These are phyloP conservation scores for Ophiobolus disseminans DNA, from an alignment of 2,329 filamentous ascomycete genomes.

Conservation along the genomic window DNA sequence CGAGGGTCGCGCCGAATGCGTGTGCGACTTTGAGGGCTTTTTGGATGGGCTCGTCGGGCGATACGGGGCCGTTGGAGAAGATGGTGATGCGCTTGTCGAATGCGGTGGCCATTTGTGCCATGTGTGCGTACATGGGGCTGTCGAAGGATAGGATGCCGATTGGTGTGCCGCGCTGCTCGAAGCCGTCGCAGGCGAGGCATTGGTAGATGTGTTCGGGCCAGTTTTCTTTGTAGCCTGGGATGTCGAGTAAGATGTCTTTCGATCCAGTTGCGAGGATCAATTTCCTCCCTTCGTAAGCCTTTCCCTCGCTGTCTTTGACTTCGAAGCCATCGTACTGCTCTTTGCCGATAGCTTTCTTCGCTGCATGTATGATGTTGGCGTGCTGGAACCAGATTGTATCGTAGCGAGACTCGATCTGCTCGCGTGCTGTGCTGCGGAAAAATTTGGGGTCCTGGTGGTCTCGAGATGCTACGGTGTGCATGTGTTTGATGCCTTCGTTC, in stretches of 20 bases:
- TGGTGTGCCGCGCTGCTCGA: constrained; percentile 59
- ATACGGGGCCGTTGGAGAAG: constrained; percentile 32
- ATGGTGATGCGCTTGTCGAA: constrained; percentile 39
- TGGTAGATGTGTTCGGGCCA: constrained; percentile 61
- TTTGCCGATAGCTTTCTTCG: constrained; percentile 26
- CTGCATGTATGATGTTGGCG: constrained; percentile 26
- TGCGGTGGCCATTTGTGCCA: constrained; percentile 31
- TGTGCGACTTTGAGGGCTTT: constrained; percentile 26
- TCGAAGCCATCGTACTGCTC: constrained; percentile 45
- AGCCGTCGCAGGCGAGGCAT: constrained; percentile 67
- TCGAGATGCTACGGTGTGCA: constrained; percentile 51
- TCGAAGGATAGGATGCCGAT: constrained; percentile 36
- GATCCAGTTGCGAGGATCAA: constrained; percentile 64
- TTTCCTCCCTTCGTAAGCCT: constrained; percentile 58
- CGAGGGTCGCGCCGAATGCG: constrained; percentile 32
- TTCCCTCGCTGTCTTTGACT: constrained; percentile 52
- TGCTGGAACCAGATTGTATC: constrained; percentile 44
- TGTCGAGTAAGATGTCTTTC: constrained; percentile 58
- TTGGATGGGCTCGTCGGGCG: constrained; percentile 18
- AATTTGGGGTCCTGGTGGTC: constrained; percentile 37
- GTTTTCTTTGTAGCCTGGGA: constrained; percentile 61
- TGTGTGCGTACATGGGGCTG: constrained; percentile 29
- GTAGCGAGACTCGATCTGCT: constrained; percentile 49
- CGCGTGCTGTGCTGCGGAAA: constrained; percentile 41
- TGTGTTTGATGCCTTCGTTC: constrained; percentile 52